Conservation (phyloP, 2,329 filamentous ascomycete genomes). For the Nemania sp. region DNA sequence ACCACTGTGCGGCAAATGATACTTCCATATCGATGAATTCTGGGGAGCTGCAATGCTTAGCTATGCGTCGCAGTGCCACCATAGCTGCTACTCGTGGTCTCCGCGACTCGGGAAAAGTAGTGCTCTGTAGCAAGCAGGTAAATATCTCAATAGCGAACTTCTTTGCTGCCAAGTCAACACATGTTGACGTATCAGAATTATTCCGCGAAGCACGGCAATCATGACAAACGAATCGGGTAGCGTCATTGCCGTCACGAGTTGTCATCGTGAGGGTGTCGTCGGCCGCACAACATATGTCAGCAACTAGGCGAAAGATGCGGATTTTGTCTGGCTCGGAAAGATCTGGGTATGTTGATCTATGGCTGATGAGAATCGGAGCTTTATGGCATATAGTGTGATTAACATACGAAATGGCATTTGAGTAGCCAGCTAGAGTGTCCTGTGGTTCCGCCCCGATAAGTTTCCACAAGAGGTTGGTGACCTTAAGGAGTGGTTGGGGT, state of each 20-base stretch:
- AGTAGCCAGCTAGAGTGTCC: conserved; percentile 49
- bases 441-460: conserved; percentile 48
- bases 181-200: conserved; percentile 27
- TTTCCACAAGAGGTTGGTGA: conserved; percentile 46
- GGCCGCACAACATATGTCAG: conserved; percentile 67
- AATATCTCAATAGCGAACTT: conserved; percentile 60
- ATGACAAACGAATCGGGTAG: conserved; percentile 41
- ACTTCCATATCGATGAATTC: conserved; percentile 74
- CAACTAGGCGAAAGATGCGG: conserved; percentile 65
- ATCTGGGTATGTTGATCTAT: conserved; percentile 57
- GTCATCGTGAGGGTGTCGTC: conserved; percentile 58
- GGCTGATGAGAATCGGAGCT: conserved; percentile 46
- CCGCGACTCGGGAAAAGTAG: conserved; percentile 65
- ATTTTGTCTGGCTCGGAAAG: conserved; percentile 64
- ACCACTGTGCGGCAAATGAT: conserved; percentile 81
- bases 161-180: conserved; percentile 48
- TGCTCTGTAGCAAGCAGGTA: conserved; percentile 58
- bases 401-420: conserved; percentile 62
- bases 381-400: conserved; percentile 10
- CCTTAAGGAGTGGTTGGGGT: conserved; percentile 40
- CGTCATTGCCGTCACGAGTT: conserved; percentile 18
- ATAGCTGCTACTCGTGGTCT: conserved; percentile 77
- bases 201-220: conserved; percentile 39
- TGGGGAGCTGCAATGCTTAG: conserved; percentile 72
- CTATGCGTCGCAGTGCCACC: conserved; percentile 75